Base-by-base conservation (phyloP, 2,329 filamentous ascomycete genomes). In the Furcasterigmium furcatum region DNA sequence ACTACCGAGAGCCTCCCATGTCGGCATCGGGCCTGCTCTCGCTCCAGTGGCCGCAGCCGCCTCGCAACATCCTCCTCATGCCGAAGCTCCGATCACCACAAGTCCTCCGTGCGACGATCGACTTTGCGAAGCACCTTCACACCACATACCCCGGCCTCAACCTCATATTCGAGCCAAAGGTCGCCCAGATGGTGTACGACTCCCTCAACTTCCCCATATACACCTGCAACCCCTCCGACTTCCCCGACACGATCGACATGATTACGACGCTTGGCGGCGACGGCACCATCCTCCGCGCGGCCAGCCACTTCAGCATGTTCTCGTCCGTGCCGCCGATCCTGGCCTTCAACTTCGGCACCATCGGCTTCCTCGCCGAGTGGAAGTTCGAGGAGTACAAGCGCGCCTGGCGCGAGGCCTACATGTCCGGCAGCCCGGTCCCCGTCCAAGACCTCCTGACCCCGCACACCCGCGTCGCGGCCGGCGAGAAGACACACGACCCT, bases 311-410 rank as follows among this genome's bases (percentile, higher is more conserved):
- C 68, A 90, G 90, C 48, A 85, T 88, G 30, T 84, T 88, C 38
- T 75, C 79, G 3, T 82, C 83, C 36, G 92, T 99, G 0, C 94
- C 94, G 1, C 94, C 94, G 0, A 87, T 99, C 27, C 73, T 99
- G 8, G 91, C 89, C 2, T 99, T 99, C 61, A 95, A 91, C 62
- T 96, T 99, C 89, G 94, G 94, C 6, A 95, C 92, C 0, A 72
- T 99, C 1, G 94, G 94, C 0, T 99, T 99, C 55, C 71, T 99
- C 8, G 91, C 92, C 14, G 92, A 97, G 66, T 99, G 92, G 91
- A 95, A 94, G 58, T 97, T 97, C 62, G 76, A 77, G 7, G 91
- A 97, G 58, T 89, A 95, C 70, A 96, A 96, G 67, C 80, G 88
- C 41, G 94, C 94, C 0, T 96, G 95, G 71, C 76, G 90, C 41